Conservation (phyloP, 78 protist genomes). For the Capsaspora owczarzaki region DNA sequence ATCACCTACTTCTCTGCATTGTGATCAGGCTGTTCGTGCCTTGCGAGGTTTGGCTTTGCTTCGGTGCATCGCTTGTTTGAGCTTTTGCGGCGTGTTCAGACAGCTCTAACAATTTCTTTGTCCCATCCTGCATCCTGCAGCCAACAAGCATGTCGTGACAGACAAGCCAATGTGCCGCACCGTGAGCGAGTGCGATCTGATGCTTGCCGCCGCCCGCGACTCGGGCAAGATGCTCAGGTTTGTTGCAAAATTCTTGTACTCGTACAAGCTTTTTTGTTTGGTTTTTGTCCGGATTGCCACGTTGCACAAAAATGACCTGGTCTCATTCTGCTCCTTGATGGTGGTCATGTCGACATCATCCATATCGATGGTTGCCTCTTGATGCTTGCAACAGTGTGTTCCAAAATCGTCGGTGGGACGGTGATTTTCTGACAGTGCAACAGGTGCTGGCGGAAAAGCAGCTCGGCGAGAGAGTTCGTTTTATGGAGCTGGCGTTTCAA, state of each 20-base stretch:
- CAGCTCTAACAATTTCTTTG: not conserved
- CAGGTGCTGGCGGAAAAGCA: not conserved
- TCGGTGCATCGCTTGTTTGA: not conserved
- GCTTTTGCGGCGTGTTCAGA: not conserved
- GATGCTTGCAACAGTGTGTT: too few species aligned
- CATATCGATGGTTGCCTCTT: too few species aligned
- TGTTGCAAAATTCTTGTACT: too few species aligned
- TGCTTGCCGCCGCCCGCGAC: not conserved
- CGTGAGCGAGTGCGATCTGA: not conserved
- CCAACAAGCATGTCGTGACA: not conserved
- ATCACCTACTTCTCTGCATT: not conserved
- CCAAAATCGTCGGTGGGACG: not conserved
- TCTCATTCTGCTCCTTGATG: too few species aligned
- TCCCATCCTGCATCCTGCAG: not conserved
- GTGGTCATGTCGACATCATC: too few species aligned
- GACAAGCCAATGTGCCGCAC: not conserved
- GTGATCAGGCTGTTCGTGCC: not conserved
- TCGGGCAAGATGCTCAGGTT: not conserved
- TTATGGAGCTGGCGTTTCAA: not conserved
- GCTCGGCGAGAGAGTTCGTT: not conserved
- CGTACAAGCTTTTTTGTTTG: too few species aligned
- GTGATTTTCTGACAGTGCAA: not conserved
- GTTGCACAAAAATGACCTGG: too few species aligned
- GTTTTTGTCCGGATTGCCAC: too few species aligned
- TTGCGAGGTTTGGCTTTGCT: too few species aligned